Evolutionary conservation across 371 early-diverging fungal species (phyloP).

Genomic region (Amoeboaphelidium protococcarum): DNA sequence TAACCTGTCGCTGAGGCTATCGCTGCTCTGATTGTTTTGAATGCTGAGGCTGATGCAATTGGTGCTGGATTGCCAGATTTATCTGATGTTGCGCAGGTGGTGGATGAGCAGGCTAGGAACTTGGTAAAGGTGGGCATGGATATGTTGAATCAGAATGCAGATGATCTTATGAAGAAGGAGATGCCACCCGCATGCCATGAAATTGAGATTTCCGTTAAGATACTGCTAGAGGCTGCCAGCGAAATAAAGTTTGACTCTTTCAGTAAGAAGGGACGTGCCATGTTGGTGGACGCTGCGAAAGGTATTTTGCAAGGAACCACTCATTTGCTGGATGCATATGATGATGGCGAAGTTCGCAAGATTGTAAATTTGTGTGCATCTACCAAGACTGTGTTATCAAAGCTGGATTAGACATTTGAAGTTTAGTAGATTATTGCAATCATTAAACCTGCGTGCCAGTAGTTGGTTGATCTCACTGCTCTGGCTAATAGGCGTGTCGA

Average conservation of each 20-base stretch:
- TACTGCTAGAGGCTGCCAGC: constrained; percentile 9
- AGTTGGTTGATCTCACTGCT: constrained; percentile 8
- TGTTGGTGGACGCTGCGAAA: constrained; percentile 17
- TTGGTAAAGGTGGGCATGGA: no score
- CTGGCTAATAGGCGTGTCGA: constrained; percentile 10
- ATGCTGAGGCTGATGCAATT: no score
- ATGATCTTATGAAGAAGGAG: no score
- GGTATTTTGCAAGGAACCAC: constrained; percentile 19
- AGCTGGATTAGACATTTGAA: constrained; percentile 1
- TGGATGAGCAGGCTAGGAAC: no score
- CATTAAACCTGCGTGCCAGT: background rate
- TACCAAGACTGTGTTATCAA: background rate
- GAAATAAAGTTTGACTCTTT: constrained; percentile 11
- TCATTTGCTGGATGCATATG: constrained; percentile 12
- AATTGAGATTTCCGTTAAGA: constrained; percentile 12
- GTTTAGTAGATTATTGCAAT: background rate
- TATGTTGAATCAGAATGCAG: no score
- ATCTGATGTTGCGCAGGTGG: no score
- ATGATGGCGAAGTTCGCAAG: constrained; percentile 16
- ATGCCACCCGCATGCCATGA: no score
- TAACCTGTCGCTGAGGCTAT: no score
- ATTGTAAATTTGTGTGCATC: constrained; percentile 1
- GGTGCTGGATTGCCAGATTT: no score
- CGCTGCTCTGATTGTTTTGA: no score
- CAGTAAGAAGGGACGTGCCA: constrained; percentile 9